These are phyloP conservation scores for Vaccinium corymbosum DNA, from an alignment of 148 eudicot species.

Conservation along the genomic window DNA sequence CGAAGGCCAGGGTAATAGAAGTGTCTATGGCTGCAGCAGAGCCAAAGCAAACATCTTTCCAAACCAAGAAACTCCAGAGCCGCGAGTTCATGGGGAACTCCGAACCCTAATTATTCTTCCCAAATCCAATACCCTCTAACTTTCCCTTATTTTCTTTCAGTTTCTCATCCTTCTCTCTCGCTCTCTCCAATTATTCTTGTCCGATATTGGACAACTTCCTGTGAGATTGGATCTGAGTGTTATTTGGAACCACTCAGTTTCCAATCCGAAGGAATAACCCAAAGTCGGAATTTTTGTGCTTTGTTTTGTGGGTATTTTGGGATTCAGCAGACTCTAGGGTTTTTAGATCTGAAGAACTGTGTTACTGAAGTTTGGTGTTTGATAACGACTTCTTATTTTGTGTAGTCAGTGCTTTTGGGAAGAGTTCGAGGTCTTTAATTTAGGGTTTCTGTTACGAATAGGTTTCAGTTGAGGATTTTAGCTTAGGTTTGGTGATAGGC, in stretches of 20 bases:
- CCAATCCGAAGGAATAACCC: slow-evolving; percentile 2
- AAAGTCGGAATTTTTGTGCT: neutral
- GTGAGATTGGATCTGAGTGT: slow-evolving; percentile 19
- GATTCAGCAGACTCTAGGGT: neutral
- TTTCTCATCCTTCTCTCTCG: neutral
- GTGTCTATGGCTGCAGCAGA: neutral
- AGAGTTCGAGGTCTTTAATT: neutral
- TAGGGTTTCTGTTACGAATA: neutral
- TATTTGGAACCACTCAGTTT: neutral
- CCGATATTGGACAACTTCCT: slow-evolving; percentile 1
- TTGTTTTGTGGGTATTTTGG: neutral
- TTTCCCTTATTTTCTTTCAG: slow-evolving; percentile 1
- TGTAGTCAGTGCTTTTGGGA: neutral
- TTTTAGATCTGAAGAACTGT: slow-evolving; percentile 5
- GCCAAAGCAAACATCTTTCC: neutral
- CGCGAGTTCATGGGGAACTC: slow-evolving; percentile 13
- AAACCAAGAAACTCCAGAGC: neutral
- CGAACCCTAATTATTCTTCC: slow-evolving; percentile 17
- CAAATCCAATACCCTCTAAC: neutral
- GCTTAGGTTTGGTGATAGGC: slow-evolving; percentile 4
- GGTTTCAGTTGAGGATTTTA: neutral
- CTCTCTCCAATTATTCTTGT: neutral
- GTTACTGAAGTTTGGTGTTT: neutral
- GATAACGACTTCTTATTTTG: neutral
- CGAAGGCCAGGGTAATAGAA: too few species aligned